Evolutionary conservation across 257 asterid genomes (phyloP).

Genomic region (Leptodermis oblonga): DNA sequence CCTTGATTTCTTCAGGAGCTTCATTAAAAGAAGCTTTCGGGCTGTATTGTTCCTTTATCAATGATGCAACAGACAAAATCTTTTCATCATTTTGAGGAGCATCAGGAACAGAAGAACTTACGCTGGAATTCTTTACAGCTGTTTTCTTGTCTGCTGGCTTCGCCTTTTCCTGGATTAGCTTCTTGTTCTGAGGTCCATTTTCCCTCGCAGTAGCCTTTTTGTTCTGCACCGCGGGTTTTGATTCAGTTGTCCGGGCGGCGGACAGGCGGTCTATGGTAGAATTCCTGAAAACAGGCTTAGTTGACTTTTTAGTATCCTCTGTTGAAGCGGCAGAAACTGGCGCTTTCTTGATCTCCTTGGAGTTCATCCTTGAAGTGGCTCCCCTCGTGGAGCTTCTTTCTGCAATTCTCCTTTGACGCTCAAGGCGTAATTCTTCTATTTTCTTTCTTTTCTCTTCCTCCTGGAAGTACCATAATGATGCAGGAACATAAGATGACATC

Average conservation of each 20-base stretch:
- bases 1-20: slow-evolving; percentile 35
- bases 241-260: slow-evolving; percentile 47
- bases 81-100: slow-evolving; percentile 16
- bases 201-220: slow-evolving; percentile 35
- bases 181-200: slow-evolving; percentile 29
- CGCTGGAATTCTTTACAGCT: slow-evolving; percentile 21
- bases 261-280: slow-evolving; percentile 70
- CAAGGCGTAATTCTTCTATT: slow-evolving; percentile 50
- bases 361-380: slow-evolving; percentile 28
- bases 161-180: slow-evolving; percentile 23
- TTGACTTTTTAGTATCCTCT: slow-evolving; percentile 32
- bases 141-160: slow-evolving; percentile 29
- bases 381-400: slow-evolving; percentile 63
- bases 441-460: slow-evolving; percentile 70
- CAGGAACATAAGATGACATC: not conserved
- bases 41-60: slow-evolving; percentile 17
- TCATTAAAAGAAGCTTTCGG: slow-evolving; percentile 20
- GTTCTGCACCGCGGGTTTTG: slow-evolving; percentile 30
- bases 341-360: slow-evolving; percentile 36
- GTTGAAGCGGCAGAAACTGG: slow-evolving; percentile 25
- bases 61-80: slow-evolving; percentile 10
- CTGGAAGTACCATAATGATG: slow-evolving; percentile 25
- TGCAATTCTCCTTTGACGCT: slow-evolving; percentile 78
- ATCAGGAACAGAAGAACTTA: slow-evolving; percentile 22
- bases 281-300: slow-evolving; percentile 44